A percentile compares a stretch with the other conserved stretches of the same genome.
These are phyloP conservation scores for Metschnikowia baotianmanensis DNA, from an alignment of 805 yeast species.

Conservation along the genomic window DNA sequence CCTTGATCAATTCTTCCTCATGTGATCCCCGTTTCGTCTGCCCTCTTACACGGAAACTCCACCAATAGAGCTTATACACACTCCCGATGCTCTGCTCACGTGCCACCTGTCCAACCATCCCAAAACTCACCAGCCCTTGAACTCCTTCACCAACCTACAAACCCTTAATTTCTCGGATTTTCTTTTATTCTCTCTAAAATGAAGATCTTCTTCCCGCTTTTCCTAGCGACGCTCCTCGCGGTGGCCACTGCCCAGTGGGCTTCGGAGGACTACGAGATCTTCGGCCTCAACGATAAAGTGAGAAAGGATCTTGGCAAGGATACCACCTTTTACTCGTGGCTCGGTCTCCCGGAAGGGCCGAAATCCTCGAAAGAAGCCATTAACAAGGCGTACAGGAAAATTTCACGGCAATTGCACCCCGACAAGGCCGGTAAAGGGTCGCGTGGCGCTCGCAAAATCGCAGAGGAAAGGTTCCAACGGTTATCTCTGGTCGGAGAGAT, in stretches of 20 bases:
- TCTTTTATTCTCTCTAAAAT: not conserved
- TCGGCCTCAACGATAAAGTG: constrained; percentile 64
- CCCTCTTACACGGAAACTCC: too few relatives aligned
- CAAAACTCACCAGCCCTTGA: not conserved
- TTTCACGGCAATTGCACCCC: constrained; percentile 78
- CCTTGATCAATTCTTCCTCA: too few relatives aligned
- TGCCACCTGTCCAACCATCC: not conserved
- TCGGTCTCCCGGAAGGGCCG: constrained; percentile 47
- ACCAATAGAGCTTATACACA: not conserved
- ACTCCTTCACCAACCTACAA: too few relatives aligned
- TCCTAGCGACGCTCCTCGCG: constrained; percentile 19
- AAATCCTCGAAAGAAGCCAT: constrained; percentile 53
- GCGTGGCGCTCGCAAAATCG: constrained; percentile 40
- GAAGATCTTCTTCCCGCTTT: constrained; percentile 15
- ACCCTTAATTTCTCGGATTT: not conserved
- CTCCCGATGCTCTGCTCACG: not conserved
- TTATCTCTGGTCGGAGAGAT: constrained; percentile 75
- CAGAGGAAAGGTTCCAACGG: constrained; percentile 72
- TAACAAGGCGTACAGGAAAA: constrained; percentile 62
- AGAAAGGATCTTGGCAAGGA: constrained; percentile 59
- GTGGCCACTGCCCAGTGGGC: constrained; percentile 47
- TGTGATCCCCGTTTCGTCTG: not conserved
- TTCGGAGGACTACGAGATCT: constrained; percentile 76
- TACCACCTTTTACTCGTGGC: constrained; percentile 67
- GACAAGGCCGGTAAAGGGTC: constrained; percentile 53